phyloP scores from a whole-genome alignment of 2,329 filamentous ascomycete genomes.

The Rhynchosporium secalis region DNA sequence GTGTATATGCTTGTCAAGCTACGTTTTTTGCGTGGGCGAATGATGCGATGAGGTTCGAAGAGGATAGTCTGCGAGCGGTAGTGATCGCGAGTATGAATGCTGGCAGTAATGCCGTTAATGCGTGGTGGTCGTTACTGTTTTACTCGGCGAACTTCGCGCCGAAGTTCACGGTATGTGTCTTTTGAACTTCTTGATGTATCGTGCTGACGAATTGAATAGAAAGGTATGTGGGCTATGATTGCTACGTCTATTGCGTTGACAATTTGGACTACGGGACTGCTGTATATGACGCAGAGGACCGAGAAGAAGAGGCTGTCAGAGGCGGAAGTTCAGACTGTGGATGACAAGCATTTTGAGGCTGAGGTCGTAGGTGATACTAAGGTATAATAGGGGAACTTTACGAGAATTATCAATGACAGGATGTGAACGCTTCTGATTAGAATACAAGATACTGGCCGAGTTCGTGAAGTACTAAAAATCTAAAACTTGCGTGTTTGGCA shows the following conservation, averaged over 20 bases:
- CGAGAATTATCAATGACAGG: too few species aligned
- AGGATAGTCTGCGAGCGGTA: slow-evolving; percentile 62
- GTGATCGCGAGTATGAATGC: slow-evolving; percentile 74
- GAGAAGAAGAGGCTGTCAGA: slow-evolving; percentile 38
- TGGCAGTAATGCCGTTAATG: slow-evolving; percentile 66
- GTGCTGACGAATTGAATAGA: slow-evolving; percentile 40
- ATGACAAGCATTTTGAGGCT: slow-evolving; percentile 24
- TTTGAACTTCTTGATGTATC: neutral
- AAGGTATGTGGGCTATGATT: slow-evolving; percentile 76
- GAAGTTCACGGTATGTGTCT: slow-evolving; percentile 37
- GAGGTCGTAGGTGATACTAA: slow-evolving; percentile 14
- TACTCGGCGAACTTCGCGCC: slow-evolving; percentile 68
- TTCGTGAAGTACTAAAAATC: too few species aligned
- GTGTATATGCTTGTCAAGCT: slow-evolving; percentile 71
- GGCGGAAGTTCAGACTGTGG: slow-evolving; percentile 8
- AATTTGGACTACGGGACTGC: slow-evolving; percentile 57
- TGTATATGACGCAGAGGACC: slow-evolving; percentile 46
- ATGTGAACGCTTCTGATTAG: neutral
- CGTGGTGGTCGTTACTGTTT: slow-evolving; percentile 73
- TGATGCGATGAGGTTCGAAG: slow-evolving; percentile 60
- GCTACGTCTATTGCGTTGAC: slow-evolving; percentile 58
- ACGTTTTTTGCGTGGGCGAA: slow-evolving; percentile 73
- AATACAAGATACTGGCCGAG: too few species aligned
- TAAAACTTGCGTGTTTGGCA: too few species aligned
- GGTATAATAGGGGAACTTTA: slow-evolving; percentile 6